Evolutionary conservation across 371 early-diverging fungal genomes (phyloP).

Genomic region (Mortierella sp.): DNA sequence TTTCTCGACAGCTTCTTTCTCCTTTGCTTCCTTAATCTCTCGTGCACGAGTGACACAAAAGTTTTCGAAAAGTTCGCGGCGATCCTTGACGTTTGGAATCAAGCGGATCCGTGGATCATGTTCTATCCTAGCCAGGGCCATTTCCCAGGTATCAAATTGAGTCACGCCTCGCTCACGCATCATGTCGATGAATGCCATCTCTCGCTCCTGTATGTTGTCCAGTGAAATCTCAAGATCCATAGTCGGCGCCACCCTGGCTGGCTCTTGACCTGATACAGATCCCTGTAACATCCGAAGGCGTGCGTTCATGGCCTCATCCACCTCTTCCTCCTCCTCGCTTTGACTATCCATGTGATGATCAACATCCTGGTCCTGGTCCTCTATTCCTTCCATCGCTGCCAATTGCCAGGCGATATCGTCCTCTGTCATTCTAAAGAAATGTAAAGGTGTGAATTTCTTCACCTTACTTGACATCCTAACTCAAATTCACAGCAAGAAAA

Average conservation of each 20-base stretch:
- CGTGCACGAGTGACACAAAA: slow-evolving; percentile 71
- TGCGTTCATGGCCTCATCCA: slow-evolving; percentile 24
- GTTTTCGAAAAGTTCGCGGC: slow-evolving; percentile 68
- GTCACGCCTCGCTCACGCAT: slow-evolving; percentile 74
- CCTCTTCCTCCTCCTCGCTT: slow-evolving; percentile 17
- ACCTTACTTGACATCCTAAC: not conserved
- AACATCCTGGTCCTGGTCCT: slow-evolving; percentile 49
- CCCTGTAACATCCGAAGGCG: slow-evolving; percentile 43
- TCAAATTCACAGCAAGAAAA: no score
- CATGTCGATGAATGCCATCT: slow-evolving; percentile 60
- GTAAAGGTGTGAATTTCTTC: not conserved
- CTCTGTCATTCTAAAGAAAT: slow-evolving; percentile 68
- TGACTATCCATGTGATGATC: slow-evolving; percentile 17
- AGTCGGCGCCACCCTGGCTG: not conserved
- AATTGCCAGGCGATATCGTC: slow-evolving; percentile 78
- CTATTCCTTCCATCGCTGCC: slow-evolving; percentile 66
- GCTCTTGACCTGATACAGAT: not conserved
- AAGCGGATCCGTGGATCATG: slow-evolving; percentile 30
- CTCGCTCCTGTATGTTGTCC: slow-evolving; percentile 39
- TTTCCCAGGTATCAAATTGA: slow-evolving; percentile 81
- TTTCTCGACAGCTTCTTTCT: slow-evolving; percentile 48
- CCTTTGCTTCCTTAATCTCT: slow-evolving; percentile 62
- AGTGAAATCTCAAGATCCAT: slow-evolving; percentile 8
- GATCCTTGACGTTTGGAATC: slow-evolving; percentile 41
- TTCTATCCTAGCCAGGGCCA: slow-evolving; percentile 58